phyloP scores from a whole-genome alignment of 2,329 filamentous ascomycete genomes.

The Fusarium sarcochroum region DNA sequence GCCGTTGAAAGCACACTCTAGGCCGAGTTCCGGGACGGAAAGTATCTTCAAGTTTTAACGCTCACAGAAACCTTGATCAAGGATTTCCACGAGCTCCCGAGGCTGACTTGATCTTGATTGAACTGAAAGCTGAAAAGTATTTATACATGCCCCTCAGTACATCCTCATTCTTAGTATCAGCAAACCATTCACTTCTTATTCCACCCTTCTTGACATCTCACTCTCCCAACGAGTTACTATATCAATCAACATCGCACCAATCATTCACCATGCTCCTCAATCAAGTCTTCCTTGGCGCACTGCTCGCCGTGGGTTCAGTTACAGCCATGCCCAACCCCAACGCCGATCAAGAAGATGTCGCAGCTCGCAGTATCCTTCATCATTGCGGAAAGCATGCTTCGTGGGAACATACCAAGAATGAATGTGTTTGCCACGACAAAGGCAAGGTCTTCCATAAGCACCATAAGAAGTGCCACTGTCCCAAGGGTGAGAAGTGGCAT shows the following conservation, averaged over 20 bases:
- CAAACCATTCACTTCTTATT: no score
- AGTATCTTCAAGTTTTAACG: no score
- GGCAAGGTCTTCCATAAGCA: slow-evolving; percentile 21
- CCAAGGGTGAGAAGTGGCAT: slow-evolving; percentile 35
- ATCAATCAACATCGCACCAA: neutral
- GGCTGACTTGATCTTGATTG: no score
- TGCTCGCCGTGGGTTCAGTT: slow-evolving; percentile 25
- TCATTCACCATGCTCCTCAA: slow-evolving; percentile 28
- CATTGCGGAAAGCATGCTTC: slow-evolving; percentile 27
- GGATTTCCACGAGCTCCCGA: no score
- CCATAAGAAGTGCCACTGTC: slow-evolving; percentile 29
- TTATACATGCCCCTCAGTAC: no score
- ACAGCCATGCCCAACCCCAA: slow-evolving; percentile 24
- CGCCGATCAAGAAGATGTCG: neutral
- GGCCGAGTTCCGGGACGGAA: no score
- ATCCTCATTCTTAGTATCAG: no score
- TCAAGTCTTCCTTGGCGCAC: slow-evolving; percentile 14
- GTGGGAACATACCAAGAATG: slow-evolving; percentile 7
- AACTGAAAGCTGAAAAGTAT: no score
- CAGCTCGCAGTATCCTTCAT: slow-evolving; percentile 22
- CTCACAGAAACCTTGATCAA: no score
- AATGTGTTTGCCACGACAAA: slow-evolving; percentile 25
- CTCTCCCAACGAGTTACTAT: no score
- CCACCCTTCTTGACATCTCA: no score
- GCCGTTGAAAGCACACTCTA: no score